These are phyloP conservation scores for Aeschynomene evenia DNA, from an alignment of 306 rosid species.

Conservation along the genomic window DNA sequence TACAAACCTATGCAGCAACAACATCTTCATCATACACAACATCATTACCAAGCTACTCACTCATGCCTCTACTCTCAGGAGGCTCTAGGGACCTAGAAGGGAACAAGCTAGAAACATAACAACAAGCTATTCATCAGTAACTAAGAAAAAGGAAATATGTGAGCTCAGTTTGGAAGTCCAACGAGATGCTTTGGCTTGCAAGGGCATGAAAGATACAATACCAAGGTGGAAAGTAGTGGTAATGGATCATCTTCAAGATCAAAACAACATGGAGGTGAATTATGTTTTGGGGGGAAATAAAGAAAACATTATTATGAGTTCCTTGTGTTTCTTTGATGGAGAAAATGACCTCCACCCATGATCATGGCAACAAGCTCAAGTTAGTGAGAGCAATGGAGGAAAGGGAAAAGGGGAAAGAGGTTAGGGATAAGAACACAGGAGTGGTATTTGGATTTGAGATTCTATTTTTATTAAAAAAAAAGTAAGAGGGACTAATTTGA, in stretches of 20 bases:
- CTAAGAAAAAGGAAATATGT: conserved; percentile 86
- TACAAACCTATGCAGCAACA: conserved; percentile 26
- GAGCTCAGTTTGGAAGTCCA: conserved; percentile 97
- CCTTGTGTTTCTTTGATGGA: too few species aligned
- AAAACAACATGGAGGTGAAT: conserved; percentile 37
- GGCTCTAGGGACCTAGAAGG: conserved; percentile 57
- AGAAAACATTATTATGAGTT: too few species aligned
- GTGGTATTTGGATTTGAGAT: too few species aligned
- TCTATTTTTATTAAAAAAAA: too few species aligned
- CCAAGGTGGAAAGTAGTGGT: conserved; percentile 52
- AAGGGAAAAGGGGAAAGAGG: too few species aligned
- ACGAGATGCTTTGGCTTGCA: conserved; percentile 92
- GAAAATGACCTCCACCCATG: too few species aligned
- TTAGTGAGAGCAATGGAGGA: too few species aligned
- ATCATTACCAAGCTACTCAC: conserved; percentile 72
- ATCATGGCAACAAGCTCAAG: too few species aligned
- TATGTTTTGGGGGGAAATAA: too few species aligned
- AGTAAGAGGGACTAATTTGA: too few species aligned
- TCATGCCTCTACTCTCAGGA: conserved; percentile 44
- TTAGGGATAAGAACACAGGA: too few species aligned
- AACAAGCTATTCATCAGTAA: conserved; percentile 50
- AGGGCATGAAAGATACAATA: conserved; percentile 81
- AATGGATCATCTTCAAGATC: conserved; percentile 38
- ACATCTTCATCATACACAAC: conserved; percentile 77
- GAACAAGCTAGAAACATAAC: conserved; percentile 49